These are phyloP conservation scores for Diplodia corticola DNA, from an alignment of 2,329 filamentous ascomycete genomes.

Conservation along the genomic window DNA sequence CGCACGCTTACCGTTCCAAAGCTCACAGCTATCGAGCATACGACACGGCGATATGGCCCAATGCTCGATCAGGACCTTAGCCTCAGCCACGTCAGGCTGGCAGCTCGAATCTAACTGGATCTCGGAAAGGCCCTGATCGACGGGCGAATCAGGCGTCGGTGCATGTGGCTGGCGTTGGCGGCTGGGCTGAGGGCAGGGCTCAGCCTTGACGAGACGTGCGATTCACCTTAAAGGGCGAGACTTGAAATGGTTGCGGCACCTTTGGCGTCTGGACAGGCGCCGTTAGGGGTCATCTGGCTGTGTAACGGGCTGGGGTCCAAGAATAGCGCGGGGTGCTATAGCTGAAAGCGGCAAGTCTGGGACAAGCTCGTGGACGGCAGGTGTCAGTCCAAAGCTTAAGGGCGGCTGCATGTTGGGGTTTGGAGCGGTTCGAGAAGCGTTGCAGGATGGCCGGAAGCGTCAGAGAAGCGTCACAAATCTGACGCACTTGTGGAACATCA, in stretches of 20 bases:
- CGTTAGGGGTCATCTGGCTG: neutral
- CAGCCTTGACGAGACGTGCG: neutral
- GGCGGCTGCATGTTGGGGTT: neutral
- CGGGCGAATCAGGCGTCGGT: neutral
- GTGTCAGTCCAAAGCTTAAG: slow-evolving; percentile 6
- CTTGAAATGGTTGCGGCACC: neutral
- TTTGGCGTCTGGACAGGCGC: slow-evolving; percentile 10
- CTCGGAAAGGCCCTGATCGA: slow-evolving; percentile 8
- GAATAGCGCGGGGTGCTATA: slow-evolving; percentile 8
- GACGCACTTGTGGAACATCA: slow-evolving; percentile 4
- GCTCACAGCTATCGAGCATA: slow-evolving; percentile 3
- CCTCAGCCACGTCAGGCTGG: neutral
- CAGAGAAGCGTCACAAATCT: neutral
- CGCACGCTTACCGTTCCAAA: slow-evolving; percentile 13
- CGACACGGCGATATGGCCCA: neutral
- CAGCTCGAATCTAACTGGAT: slow-evolving; percentile 16
- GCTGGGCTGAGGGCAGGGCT: slow-evolving; percentile 3
- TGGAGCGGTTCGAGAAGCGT: neutral
- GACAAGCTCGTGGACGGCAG: slow-evolving; percentile 11
- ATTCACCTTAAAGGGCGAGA: too few relatives aligned
- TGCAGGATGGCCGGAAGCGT: neutral
- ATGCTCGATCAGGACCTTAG: neutral
- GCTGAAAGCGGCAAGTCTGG: neutral
- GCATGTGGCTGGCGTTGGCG: neutral
- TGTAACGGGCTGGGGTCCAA: neutral